A percentile compares a stretch with the other conserved stretches of the same genome.
Conservation (phyloP, 371 early-diverging fungal species). For the Mortierella sp. region DNA sequence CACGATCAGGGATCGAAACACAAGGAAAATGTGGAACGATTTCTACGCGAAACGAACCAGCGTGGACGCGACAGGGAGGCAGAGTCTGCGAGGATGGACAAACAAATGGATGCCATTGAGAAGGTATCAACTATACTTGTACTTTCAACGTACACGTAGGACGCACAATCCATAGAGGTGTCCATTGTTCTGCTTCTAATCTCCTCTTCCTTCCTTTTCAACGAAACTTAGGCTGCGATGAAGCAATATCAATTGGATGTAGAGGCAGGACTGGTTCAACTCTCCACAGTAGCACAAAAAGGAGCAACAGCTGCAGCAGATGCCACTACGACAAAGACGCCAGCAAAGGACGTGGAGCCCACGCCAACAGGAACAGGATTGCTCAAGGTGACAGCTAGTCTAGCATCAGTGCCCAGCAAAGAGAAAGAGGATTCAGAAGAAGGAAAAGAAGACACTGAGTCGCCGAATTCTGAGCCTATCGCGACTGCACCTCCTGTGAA, state of each 20-base stretch:
- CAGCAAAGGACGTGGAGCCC: not conserved
- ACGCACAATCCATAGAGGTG: not conserved
- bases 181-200: not conserved
- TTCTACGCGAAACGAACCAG: conserved; percentile 75
- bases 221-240: conserved; percentile 27
- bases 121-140: conserved; percentile 33
- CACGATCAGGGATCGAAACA: conserved; percentile 81
- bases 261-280: conserved; percentile 56
- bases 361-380: not conserved
- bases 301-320: not conserved
- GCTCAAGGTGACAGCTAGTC: not conserved
- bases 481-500: not conserved
- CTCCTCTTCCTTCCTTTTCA: not conserved
- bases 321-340: not conserved
- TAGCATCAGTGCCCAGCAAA: not conserved
- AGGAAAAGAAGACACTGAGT: not conserved
- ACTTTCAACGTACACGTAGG: no score
- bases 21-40: conserved; percentile 78
- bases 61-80: conserved; percentile 69
- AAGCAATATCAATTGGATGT: conserved; percentile 56
- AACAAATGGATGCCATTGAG: conserved; percentile 75
- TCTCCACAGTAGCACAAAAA: conserved; percentile 3
- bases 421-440: not conserved
- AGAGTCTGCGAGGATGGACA: conserved; percentile 65
- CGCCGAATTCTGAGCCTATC: not conserved